Base-by-base conservation (phyloP, 2,329 filamentous ascomycete genomes). In the Lecanicillium sp. region DNA sequence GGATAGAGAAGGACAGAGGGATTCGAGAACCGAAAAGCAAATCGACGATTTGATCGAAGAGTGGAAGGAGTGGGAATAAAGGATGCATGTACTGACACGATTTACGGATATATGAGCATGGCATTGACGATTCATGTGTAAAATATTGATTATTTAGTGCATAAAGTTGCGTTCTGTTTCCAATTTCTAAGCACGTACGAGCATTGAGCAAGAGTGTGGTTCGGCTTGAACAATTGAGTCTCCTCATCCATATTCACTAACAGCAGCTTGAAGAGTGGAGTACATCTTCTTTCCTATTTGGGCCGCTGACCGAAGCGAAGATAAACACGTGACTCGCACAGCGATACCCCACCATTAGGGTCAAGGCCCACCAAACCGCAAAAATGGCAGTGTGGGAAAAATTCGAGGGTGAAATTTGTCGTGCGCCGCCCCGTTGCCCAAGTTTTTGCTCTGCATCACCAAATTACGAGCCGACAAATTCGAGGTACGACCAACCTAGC, bases 21-120 rank as follows among this genome's bases (percentile, higher is more conserved):
- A 65, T 36, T 58, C 62, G 9, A 66, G 69, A 68, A 63, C 66
- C 3, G 66, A 70, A 4, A 61, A 66, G 14, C 70, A 75, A 58
- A 65, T 66, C 48, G 72, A 70, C 39, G 69, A 70, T 52, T 63
- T 81, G 46, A 65, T 78, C 44, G 67, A 71, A 40, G 77, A 85
- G 55, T 79, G 81, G 72, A 72, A 69, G 58, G 72, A 68, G 51
- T 77, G 75, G 80, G 63, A 83, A 71, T 76, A 68, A 73, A n/a
- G n/a, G n/a, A 49, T 29, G 23, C 33, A 48, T 41, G 19, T 48
- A 23, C 37, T n/a, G 27, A 9, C 14, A 48, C 47, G 35, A 44
- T 24, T n/a, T n/a, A n/a, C n/a, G n/a, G n/a, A n/a, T n/a, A n/a
- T n/a, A n/a, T n/a, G n/a, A n/a, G n/a, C n/a, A n/a, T n/a, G n/a